phyloP scores from a whole-genome alignment of 1,139 yeast species.

The Sugiyamaella xylanicola region DNA sequence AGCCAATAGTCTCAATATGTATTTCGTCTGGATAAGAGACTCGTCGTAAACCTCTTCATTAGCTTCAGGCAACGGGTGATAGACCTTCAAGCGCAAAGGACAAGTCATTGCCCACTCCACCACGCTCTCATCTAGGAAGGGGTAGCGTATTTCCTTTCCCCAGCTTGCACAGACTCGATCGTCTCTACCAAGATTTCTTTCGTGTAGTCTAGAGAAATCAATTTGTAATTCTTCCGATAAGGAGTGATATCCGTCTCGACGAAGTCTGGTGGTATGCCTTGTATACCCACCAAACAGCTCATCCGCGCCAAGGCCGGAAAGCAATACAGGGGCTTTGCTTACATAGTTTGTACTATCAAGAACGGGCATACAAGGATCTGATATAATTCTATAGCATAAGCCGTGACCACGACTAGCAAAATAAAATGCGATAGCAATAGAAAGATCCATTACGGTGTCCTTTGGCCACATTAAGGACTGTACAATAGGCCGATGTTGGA shows the following conservation, averaged over 20 bases:
- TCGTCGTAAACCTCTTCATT: slow-evolving; percentile 19
- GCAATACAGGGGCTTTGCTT: slow-evolving; percentile 65
- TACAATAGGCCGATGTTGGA: slow-evolving; percentile 55
- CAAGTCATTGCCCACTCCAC: slow-evolving; percentile 51
- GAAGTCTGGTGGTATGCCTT: slow-evolving; percentile 56
- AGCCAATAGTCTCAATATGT: slow-evolving; percentile 66
- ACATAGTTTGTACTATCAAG: slow-evolving; percentile 18
- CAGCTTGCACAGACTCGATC: slow-evolving; percentile 82
- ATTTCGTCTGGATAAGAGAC: slow-evolving; percentile 54
- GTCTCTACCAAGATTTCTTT: slow-evolving; percentile 84
- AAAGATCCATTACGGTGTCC: slow-evolving; percentile 90
- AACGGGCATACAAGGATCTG: slow-evolving; percentile 23
- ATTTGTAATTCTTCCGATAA: slow-evolving; percentile 58
- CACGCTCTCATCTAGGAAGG: slow-evolving; percentile 71
- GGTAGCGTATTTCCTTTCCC: slow-evolving; percentile 91
- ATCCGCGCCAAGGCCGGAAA: slow-evolving; percentile 98
- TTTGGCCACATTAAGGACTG: slow-evolving; percentile 74
- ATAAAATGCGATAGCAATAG: slow-evolving; percentile 92
- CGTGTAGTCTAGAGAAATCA: slow-evolving; percentile 74
- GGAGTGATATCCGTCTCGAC: slow-evolving; percentile 38
- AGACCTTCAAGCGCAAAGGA: slow-evolving; percentile 43
- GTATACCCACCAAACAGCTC: slow-evolving; percentile 94
- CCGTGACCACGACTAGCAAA: slow-evolving; percentile 75
- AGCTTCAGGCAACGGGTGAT: slow-evolving; percentile 37
- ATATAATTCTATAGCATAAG: slow-evolving; percentile 18